These are phyloP conservation scores for Groenewaldozyma salmanticensis DNA, from an alignment of 805 yeast genomes.

Conservation along the genomic window DNA sequence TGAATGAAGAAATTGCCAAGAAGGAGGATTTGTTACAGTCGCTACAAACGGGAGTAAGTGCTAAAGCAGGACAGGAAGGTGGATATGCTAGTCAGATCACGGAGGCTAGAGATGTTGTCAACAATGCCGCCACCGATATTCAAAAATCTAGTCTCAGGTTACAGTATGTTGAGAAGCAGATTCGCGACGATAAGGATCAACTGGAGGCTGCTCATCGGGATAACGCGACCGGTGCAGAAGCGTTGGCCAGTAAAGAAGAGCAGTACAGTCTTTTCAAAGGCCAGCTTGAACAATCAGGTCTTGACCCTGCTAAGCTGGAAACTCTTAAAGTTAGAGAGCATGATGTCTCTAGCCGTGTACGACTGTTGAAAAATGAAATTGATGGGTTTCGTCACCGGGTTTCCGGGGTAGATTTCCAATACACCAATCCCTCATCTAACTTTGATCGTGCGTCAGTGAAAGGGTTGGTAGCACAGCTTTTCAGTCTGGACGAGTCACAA, in stretches of 20 bases:
- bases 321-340: slow-evolving; percentile 17
- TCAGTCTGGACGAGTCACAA: slow-evolving; percentile 49
- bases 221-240: slow-evolving; percentile 32
- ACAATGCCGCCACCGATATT: slow-evolving; percentile 43
- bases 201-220: slow-evolving; percentile 44
- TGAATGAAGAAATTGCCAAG: slow-evolving; percentile 40
- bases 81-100: slow-evolving; percentile 70
- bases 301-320: slow-evolving; percentile 18
- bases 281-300: slow-evolving; percentile 43
- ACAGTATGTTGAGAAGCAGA: slow-evolving; percentile 45
- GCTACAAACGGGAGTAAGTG: slow-evolving; percentile 80
- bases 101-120: slow-evolving; percentile 46
- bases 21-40: slow-evolving; percentile 78
- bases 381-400: slow-evolving; percentile 52
- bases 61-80: slow-evolving; percentile 64
- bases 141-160: slow-evolving; percentile 53
- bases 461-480: slow-evolving; percentile 86
- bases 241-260: slow-evolving; percentile 34
- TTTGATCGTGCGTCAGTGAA: slow-evolving; percentile 58
- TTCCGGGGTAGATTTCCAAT: slow-evolving; percentile 68
- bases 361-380: slow-evolving; percentile 36
- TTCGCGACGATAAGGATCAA: slow-evolving; percentile 29
- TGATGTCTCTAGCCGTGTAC: slow-evolving; percentile 34
- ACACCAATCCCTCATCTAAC: slow-evolving; percentile 50
- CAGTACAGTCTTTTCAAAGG: slow-evolving; percentile 32